phyloP scores from a whole-genome alignment of 257 asterid genomes.

The Anisodus acutangulus region DNA sequence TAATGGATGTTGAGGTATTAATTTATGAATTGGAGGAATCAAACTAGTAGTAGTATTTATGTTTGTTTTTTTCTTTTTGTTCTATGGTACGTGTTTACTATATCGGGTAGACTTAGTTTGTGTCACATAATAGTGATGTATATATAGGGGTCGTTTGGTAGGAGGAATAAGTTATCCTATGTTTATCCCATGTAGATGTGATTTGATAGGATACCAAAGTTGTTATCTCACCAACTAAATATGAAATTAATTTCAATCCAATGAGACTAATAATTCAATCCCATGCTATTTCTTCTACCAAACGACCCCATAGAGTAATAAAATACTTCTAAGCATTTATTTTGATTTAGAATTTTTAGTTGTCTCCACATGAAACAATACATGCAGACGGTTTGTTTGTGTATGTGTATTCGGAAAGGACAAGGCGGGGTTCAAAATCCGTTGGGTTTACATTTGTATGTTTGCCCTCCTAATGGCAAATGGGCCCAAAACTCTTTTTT shows the following conservation, averaged over 20 bases:
- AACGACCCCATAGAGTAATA: no score
- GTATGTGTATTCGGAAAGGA: not conserved
- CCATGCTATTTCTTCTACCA: no score
- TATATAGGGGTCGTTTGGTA: not conserved
- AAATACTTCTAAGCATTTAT: not conserved
- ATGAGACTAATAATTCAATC: no score
- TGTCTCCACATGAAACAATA: not conserved
- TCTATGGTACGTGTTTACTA: not conserved
- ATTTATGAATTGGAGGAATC: no score
- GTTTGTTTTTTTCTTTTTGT: no score
- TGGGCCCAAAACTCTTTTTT: not conserved
- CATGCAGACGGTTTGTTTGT: not conserved
- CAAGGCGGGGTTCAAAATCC: slow-evolving; percentile 7
- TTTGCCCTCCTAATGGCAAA: not conserved
- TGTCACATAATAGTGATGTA: not conserved
- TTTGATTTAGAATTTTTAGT: not conserved
- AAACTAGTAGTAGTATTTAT: no score
- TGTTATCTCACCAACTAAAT: no score
- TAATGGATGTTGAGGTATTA: no score
- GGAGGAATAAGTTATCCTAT: no score
- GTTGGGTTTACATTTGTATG: slow-evolving; percentile 5
- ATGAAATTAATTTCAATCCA: no score
- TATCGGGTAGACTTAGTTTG: not conserved
- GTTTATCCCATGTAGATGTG: no score
- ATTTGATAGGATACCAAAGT: no score